These are phyloP conservation scores for Ceratonia siliqua DNA, from an alignment of 306 rosid species.

Conservation along the genomic window DNA sequence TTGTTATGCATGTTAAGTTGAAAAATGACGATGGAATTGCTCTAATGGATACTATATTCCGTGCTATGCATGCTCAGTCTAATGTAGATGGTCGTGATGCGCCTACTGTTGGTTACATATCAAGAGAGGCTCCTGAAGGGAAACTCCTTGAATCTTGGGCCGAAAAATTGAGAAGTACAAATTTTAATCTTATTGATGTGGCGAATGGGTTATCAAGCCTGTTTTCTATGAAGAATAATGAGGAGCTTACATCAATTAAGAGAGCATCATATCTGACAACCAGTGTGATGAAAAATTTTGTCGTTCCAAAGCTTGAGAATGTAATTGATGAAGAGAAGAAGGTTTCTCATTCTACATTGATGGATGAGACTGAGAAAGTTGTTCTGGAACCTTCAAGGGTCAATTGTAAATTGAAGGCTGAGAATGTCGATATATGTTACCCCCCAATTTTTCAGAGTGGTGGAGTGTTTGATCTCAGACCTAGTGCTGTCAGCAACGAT, in stretches of 20 bases:
- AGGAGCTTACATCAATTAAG: slow-evolving; percentile 72
- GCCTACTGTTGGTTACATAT: slow-evolving; percentile 68
- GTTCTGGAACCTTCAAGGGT: slow-evolving; percentile 79
- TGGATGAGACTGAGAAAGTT: slow-evolving; percentile 94
- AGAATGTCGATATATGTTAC: slow-evolving; percentile 89
- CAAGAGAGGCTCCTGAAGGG: slow-evolving; percentile 91
- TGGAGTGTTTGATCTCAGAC: slow-evolving; percentile 87
- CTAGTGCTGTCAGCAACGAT: slow-evolving; percentile 96
- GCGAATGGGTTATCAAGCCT: slow-evolving; percentile 76
- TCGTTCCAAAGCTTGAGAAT: slow-evolving; percentile 84
- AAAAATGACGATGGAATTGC: slow-evolving; percentile 78
- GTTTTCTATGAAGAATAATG: slow-evolving; percentile 68
- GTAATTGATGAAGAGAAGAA: slow-evolving; percentile 93
- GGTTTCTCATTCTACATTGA: slow-evolving; percentile 74
- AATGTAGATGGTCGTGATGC: slow-evolving; percentile 59
- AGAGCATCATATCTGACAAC: slow-evolving; percentile 83
- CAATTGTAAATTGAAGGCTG: slow-evolving; percentile 72
- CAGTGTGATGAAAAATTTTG: slow-evolving; percentile 75
- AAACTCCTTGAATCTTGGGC: slow-evolving; percentile 76
- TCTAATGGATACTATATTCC: slow-evolving; percentile 71
- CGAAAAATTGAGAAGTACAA: slow-evolving; percentile 61
- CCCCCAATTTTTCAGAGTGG: slow-evolving; percentile 98
- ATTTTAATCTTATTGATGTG: slow-evolving; percentile 60
- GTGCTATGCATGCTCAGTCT: slow-evolving; percentile 58
- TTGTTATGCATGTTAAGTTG: slow-evolving; percentile 75